Percentiles rank a stretch among this genome's conserved stretches.
These are phyloP conservation scores for Globisporangium heterothallicum DNA, from an alignment of 352 stramenopile genomes.

Conservation along the genomic window DNA sequence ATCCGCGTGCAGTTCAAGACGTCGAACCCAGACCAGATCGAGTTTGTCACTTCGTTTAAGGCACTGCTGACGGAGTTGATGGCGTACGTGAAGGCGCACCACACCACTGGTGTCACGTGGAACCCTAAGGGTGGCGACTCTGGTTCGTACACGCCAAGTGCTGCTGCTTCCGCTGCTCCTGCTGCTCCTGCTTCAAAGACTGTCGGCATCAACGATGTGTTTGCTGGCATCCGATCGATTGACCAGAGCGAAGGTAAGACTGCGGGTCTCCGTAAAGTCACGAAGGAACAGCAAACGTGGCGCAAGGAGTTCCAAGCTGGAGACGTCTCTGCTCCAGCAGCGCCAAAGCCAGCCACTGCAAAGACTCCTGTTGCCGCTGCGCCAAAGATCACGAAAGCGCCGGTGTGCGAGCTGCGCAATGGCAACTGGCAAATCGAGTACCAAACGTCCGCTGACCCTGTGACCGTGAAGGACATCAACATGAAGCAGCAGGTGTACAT, in stretches of 20 bases:
- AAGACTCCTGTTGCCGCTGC: slow-evolving; percentile 29
- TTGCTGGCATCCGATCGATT: slow-evolving; percentile 83
- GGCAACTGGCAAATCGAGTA: slow-evolving; percentile 98
- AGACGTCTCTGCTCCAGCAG: slow-evolving; percentile 20
- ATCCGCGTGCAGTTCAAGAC: slow-evolving; percentile 96
- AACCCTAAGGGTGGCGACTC: slow-evolving; percentile 84
- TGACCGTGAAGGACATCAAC: slow-evolving; percentile 88
- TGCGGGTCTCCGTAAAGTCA: slow-evolving; percentile 92
- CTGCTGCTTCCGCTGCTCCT: slow-evolving; percentile 23
- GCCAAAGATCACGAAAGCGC: slow-evolving; percentile 40
- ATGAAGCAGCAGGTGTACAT: slow-evolving; percentile 97
- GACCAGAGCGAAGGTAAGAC: slow-evolving; percentile 91
- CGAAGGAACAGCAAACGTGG: slow-evolving; percentile 98
- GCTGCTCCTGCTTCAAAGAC: slow-evolving; percentile 25
- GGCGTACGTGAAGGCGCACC: slow-evolving; percentile 93
- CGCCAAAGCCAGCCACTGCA: slow-evolving; percentile 14
- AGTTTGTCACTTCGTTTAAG: slow-evolving; percentile 94
- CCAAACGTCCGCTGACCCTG: slow-evolving; percentile 81
- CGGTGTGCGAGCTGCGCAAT: slow-evolving; percentile 85
- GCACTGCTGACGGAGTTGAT: slow-evolving; percentile 87
- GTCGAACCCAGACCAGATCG: slow-evolving; percentile 85
- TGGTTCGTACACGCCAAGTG: slow-evolving; percentile 31
- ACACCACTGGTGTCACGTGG: slow-evolving; percentile 93
- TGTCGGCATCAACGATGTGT: slow-evolving; percentile 75
- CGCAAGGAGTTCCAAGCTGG: slow-evolving; percentile 89